Conservation (phyloP, 257 asterid species). For the Solanum chilense region DNA sequence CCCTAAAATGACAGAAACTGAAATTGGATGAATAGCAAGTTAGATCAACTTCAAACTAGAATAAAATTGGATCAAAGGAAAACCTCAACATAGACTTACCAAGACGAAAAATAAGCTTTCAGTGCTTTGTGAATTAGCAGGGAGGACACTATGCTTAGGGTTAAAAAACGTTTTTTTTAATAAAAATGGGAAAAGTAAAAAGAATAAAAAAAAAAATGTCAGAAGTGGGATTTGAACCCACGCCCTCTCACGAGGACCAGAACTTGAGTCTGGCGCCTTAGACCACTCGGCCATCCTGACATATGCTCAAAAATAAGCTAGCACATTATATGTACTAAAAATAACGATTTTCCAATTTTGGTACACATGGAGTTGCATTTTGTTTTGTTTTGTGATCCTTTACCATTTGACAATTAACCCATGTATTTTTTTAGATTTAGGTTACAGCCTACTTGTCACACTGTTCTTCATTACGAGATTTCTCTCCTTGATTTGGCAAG, state of each 20-base stretch:
- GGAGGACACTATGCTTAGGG: not conserved
- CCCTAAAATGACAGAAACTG: not conserved
- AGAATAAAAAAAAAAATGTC: not conserved
- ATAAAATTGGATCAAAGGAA: not conserved
- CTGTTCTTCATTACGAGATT: not conserved
- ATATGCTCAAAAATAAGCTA: accelerated
- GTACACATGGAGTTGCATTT: not conserved
- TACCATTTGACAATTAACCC: not conserved
- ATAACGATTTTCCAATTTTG: not conserved
- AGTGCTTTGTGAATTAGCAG: not conserved
- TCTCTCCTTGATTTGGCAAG: not conserved
- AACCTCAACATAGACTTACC: not conserved
- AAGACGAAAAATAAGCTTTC: not conserved
- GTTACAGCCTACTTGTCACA: not conserved
- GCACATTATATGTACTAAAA: accelerated
- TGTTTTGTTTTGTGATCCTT: too few relatives aligned
- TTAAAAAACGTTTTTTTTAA: too few relatives aligned
- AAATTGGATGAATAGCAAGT: not conserved
- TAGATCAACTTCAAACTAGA: not conserved
- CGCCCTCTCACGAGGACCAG: constrained; percentile 78
- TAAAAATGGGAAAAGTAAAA: too few relatives aligned
- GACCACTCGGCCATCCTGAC: constrained; percentile 91
- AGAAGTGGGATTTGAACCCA: constrained; percentile 82
- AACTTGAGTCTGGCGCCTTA: constrained; percentile 97
- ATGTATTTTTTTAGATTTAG: too few relatives aligned